phyloP scores from a whole-genome alignment of 2,329 filamentous ascomycete genomes.

The Cladorrhinum sp. region DNA sequence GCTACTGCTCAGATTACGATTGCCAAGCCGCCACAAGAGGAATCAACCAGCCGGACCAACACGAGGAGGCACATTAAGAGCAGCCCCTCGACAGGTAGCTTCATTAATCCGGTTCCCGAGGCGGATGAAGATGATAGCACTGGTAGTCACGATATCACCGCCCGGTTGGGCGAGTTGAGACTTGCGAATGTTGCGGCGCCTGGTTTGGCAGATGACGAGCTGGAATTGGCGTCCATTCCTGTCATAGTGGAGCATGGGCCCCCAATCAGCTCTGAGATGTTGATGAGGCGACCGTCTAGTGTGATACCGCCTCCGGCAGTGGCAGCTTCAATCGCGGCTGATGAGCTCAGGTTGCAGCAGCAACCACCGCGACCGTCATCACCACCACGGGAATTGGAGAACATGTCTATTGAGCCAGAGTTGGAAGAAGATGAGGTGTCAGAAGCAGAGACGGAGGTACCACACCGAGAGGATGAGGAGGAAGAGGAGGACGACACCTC shows the following conservation, averaged over 20 bases:
- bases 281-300: constrained; percentile 22
- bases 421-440: constrained; percentile 14
- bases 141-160: constrained; percentile 40
- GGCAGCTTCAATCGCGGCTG: not conserved
- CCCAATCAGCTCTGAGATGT: constrained; percentile 9
- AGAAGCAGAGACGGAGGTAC: constrained; percentile 3
- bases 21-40: constrained; percentile 21
- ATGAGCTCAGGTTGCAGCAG: not conserved
- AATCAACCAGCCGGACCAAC: constrained; percentile 54
- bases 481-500: not conserved
- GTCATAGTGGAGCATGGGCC: constrained; percentile 40
- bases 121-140: constrained; percentile 71
- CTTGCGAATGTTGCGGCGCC: constrained; percentile 38
- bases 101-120: constrained; percentile 78
- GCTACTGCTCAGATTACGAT: constrained; percentile 19
- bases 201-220: constrained; percentile 43
- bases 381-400: constrained; percentile 6
- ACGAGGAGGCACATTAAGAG: constrained; percentile 79
- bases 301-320: constrained; percentile 20
- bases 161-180: constrained; percentile 46
- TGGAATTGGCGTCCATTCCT: constrained; percentile 34
- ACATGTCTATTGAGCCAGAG: constrained; percentile 13
- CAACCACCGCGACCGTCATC: constrained; percentile 15
- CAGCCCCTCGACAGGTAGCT: constrained; percentile 74
- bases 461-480: constrained; percentile 13